Conservation (phyloP, 73 alveolate species). For the Tetrahymena thermophila region DNA sequence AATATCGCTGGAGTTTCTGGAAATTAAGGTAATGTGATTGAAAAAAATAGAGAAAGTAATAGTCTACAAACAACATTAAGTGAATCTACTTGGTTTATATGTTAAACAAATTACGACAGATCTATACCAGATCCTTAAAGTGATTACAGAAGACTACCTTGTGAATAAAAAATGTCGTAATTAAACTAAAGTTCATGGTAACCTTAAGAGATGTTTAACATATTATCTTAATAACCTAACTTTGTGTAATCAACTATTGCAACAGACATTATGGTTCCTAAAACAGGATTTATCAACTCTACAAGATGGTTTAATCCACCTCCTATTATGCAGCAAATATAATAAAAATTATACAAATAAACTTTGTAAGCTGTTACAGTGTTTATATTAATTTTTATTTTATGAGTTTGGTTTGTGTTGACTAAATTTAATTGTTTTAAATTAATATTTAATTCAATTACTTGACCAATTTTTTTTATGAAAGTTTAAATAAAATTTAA, state of each 20-base stretch:
- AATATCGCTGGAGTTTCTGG: background rate
- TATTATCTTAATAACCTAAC: background rate
- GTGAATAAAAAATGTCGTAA: background rate
- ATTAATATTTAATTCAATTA: too few species aligned
- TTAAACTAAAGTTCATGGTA: background rate
- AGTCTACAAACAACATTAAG: background rate
- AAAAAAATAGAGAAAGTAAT: background rate
- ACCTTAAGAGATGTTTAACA: background rate
- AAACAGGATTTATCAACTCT: background rate
- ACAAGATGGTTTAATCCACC: background rate
- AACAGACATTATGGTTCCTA: background rate
- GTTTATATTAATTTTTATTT: too few species aligned
- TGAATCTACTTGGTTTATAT: background rate
- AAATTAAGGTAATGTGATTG: background rate
- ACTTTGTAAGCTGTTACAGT: background rate
- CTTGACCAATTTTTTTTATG: too few species aligned
- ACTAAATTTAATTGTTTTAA: too few species aligned
- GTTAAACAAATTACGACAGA: background rate
- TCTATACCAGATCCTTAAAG: background rate
- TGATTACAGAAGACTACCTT: background rate
- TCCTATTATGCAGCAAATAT: too few species aligned
- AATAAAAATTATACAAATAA: too few species aligned
- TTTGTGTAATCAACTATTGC: background rate
- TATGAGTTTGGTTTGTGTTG: background rate
- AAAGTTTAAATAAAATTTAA: too few species aligned